Evolutionary conservation across 2,329 filamentous ascomycete species (phyloP).

Genomic region (Apiospora saccharicola): DNA sequence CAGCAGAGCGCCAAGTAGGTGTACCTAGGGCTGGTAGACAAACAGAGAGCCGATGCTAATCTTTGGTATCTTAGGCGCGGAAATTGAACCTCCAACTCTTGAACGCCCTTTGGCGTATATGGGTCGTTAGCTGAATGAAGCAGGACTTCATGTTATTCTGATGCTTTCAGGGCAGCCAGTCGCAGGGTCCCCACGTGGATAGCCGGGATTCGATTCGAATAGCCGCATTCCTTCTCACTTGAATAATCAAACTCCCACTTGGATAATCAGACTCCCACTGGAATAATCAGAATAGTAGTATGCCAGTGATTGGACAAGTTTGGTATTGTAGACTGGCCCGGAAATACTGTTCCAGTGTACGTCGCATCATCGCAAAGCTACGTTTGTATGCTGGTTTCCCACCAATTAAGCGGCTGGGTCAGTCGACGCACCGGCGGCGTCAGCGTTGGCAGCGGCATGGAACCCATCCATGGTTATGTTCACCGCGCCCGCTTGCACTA

Average conservation of each 20-base stretch:
- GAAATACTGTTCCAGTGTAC: not conserved
- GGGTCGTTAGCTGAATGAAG: not conserved
- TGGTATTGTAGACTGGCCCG: not conserved
- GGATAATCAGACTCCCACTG: not conserved
- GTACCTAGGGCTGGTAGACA: not conserved
- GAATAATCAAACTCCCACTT: not conserved
- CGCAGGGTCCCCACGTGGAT: not conserved
- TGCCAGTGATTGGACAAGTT: not conserved
- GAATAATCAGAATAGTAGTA: not conserved
- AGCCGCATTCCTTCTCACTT: not conserved
- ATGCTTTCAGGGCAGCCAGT: not conserved
- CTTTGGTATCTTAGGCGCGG: not conserved
- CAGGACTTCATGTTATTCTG: not conserved
- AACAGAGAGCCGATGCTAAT: not conserved
- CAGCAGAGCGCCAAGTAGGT: conserved; percentile 23
- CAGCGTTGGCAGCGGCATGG: conserved; percentile 51
- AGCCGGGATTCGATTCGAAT: not conserved
- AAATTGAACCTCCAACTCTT: not conserved
- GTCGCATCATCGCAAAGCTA: not conserved
- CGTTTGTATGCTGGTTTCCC: not conserved
- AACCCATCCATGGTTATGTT: conserved; percentile 86
- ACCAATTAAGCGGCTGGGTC: not conserved
- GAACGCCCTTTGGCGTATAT: conserved; percentile 1
- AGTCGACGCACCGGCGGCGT: not conserved
- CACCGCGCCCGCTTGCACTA: conserved; percentile 94